Base-by-base conservation (phyloP, 441 rosid species). In the Francoa sonchifolia region DNA sequence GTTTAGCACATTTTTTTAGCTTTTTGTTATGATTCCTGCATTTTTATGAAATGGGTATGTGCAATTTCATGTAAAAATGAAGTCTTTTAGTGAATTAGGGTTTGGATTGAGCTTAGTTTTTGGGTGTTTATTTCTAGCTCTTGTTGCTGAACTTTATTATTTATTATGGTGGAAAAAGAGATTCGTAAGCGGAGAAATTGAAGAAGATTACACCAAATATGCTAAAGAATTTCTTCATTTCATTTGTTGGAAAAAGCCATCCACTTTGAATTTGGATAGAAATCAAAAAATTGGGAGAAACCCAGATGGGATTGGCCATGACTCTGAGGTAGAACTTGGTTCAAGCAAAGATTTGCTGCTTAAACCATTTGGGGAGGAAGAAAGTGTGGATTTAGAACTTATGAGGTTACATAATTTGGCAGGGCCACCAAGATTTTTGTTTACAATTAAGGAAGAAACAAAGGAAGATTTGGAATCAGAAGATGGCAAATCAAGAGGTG, bases 391-490 rank as follows among this genome's bases (percentile, higher is more conserved):
- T 29, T 35, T 63, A 37, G 76, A 67, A 59, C 55, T 73, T 20
- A 63, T 79, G 84, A 77, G 87, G 66, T 67, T 89, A 14, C 95
- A 89, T 57, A 82, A 85, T 57, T 69, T 79, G 5, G 51, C 70
- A 3, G 90, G 90, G 7, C 90, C 82, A 9, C 97, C 90, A 1
- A 77, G 98, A 59, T 77, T 89, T 43, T 73, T 89, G 37, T 89
- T 77, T 84, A 79, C 98, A 33, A 89, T 89, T 65, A 82, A 74
- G 22, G 98, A 89, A 44, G 98, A 89, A 67, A 73, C 94, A 0
- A 76, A 71, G 65, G 98, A 87, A 28, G 94, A 85, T 51, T 68
- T 85, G 74, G 98, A 89, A 48, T 82, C 98, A 32, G 93, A 81
- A 0, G 94, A 79, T 54, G 92, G 73, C n/a, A 77, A 64, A 48